Evolutionary conservation across 331 rosid species (phyloP).

Genomic region (Quercus lobata): DNA sequence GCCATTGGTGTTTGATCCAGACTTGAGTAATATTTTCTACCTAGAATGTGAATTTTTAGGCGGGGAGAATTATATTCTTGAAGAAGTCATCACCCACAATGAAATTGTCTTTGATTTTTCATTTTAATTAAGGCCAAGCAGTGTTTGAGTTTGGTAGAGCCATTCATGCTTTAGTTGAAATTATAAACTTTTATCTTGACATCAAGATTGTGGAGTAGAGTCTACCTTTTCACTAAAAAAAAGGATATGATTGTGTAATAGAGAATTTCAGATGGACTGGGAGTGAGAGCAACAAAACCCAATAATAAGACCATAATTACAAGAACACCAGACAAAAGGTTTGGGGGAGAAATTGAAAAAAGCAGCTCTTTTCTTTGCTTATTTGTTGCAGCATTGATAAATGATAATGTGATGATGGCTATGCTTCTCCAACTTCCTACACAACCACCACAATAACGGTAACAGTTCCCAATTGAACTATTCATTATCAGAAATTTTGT

Average conservation of each 20-base stretch:
- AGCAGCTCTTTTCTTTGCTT: background rate
- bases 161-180: background rate
- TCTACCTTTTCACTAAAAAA: too few relatives aligned
- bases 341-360: background rate
- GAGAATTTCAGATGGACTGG: too few relatives aligned
- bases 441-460: conserved; percentile 14
- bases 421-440: conserved; percentile 34
- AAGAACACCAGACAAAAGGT: background rate
- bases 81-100: background rate
- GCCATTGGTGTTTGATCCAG: background rate
- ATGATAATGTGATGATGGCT: conserved; percentile 23
- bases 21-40: background rate
- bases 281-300: too few relatives aligned
- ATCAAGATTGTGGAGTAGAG: too few relatives aligned
- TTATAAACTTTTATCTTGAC: background rate
- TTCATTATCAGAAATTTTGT: background rate
- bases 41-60: background rate
- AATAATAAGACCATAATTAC: too few relatives aligned
- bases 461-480: background rate
- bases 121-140: background rate
- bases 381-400: conserved; percentile 6
- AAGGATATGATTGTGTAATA: too few relatives aligned
- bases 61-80: background rate
- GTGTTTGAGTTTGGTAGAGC: background rate
- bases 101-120: background rate